Conservation (phyloP, 2,329 filamentous ascomycete genomes). For the Penicillium sp. region DNA sequence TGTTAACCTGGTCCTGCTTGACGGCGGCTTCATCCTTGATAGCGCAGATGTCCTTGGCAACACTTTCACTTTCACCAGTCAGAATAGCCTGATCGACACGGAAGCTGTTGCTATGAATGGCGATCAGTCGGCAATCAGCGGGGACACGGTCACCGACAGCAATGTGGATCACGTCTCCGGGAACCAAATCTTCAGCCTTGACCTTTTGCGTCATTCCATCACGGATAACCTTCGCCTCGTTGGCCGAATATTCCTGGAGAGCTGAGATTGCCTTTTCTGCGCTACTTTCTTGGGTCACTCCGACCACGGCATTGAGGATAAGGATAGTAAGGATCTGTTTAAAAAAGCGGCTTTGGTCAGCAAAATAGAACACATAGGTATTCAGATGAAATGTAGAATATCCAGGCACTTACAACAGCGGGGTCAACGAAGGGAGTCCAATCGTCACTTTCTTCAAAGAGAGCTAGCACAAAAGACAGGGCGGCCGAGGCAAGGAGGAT, state of each 20-base stretch:
- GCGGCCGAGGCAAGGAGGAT: conserved; percentile 91
- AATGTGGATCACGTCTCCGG: conserved; percentile 86
- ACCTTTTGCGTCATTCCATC: conserved; percentile 76
- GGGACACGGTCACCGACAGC: conserved; percentile 90
- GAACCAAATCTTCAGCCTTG: conserved; percentile 96
- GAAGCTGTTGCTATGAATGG: conserved; percentile 96
- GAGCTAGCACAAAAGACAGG: conserved; percentile 86
- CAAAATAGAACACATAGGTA: not conserved
- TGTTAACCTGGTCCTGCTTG: conserved; percentile 96
- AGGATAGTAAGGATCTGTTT: conserved; percentile 88
- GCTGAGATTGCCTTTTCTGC: conserved; percentile 98
- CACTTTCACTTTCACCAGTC: conserved; percentile 96
- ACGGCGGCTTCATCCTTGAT: conserved; percentile 80
- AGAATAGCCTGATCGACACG: conserved; percentile 94
- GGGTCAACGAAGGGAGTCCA: conserved; percentile 98
- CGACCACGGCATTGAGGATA: conserved; percentile 93
- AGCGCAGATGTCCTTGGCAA: conserved; percentile 72
- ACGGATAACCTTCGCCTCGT: conserved; percentile 90
- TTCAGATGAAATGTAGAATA: not conserved
- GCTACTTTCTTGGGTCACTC: conserved; percentile 97
- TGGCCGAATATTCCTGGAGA: conserved; percentile 97
- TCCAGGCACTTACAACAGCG: conserved; percentile 69
- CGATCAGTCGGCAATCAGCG: conserved; percentile 85
- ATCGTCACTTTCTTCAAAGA: conserved; percentile 89
- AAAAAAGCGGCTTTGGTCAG: conserved; percentile 14